phyloP scores from a whole-genome alignment of 2,329 filamentous ascomycete genomes.

The Sclerotinia spermophila region DNA sequence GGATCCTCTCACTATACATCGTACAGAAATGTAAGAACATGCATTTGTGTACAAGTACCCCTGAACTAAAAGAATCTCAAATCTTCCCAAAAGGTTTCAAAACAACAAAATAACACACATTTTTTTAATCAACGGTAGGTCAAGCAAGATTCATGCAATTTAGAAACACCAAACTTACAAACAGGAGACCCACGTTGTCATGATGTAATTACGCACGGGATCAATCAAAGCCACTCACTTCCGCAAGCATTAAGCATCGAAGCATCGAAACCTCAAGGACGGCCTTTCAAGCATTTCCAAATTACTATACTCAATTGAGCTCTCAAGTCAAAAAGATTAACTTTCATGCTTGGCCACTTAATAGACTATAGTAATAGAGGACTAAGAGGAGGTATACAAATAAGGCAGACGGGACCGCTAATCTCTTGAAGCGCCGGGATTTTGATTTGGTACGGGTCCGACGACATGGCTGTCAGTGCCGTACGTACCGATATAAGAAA shows the following conservation, averaged over 20 bases:
- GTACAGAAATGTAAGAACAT: neutral
- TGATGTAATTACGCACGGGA: constrained; percentile 14
- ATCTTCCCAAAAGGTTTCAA: neutral
- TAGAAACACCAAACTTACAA: constrained; percentile 3
- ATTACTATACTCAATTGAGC: neutral
- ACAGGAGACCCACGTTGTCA: neutral
- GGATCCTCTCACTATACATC: neutral
- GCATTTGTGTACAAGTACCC: constrained; percentile 5
- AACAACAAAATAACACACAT: neutral
- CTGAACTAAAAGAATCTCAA: constrained; percentile 8
- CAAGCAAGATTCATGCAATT: neutral
- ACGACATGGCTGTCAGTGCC: neutral
- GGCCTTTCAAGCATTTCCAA: neutral
- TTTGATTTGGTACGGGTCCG: neutral
- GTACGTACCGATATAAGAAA: constrained; percentile 1
- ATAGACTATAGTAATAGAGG: neutral
- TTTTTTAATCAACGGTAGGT: neutral
- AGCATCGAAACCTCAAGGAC: neutral
- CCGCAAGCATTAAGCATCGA: neutral
- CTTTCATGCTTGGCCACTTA: neutral
- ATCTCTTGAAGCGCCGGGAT: constrained; percentile 11
- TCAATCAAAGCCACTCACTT: neutral
- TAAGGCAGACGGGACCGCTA: neutral
- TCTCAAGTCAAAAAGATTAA: neutral
- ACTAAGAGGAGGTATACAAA: neutral